Evolutionary conservation across 2,329 filamentous ascomycete genomes (phyloP), one percentile per base, ranked within the genome.

Genomic region (Nannizziopsis arthrosporioides): DNA sequence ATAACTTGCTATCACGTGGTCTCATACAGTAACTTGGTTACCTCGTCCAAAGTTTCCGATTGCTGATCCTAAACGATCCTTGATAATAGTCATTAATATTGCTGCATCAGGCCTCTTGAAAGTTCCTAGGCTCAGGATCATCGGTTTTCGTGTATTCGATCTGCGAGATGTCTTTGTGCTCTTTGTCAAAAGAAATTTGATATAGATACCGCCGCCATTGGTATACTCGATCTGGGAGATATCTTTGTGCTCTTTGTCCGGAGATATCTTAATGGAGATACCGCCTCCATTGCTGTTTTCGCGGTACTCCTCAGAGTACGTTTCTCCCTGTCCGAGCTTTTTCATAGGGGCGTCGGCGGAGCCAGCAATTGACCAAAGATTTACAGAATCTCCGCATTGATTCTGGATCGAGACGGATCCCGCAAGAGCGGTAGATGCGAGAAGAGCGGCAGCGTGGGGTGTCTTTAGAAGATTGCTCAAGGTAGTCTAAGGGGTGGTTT

Each of bases 201-300:
- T n/a, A n/a, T n/a, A n/a, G n/a, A n/a, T n/a, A n/a, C n/a, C n/a
- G n/a, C n/a, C n/a, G n/a, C n/a, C n/a, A n/a, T n/a, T n/a, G n/a
- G n/a, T n/a, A n/a, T n/a, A 68, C 55, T 68, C 64, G 55, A 66
- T 68, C 60, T 69, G 67, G n/a, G 68, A 63, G 40, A 69, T 61
- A 18, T 67, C 59, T 48, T 51, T 35, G 52, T 64, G 61, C 44
- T 54, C 50, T 14, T 57, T 53, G 15, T 53, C 49, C 51, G 60
- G 59, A 50, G 66, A 57, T 32, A 69, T 56, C 62, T 69, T 69
- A 59, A 69, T 67, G 42, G 65, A 68, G 52, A 68, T 55, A 53
- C 66, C 67, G 39, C 67, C 67, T 37, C 64, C 66, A 52, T 65
- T 62, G 53, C 57, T 51, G 58, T 65, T 66, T 52, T 45, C 50